phyloP scores from a whole-genome alignment of 306 rosid genomes.

The Pyrus betulifolia region DNA sequence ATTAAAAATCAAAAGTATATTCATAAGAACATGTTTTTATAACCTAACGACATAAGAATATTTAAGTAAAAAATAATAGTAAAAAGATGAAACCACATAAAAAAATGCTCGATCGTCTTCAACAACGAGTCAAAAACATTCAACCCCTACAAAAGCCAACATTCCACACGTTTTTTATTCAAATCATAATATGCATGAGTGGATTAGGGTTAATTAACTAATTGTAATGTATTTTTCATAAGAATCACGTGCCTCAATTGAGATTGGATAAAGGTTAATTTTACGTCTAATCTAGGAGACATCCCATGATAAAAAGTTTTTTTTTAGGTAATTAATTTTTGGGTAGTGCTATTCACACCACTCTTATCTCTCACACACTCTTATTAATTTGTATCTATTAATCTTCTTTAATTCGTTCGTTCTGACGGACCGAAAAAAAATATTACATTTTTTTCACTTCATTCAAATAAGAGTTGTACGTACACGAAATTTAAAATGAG shows the following conservation, averaged over 20 bases:
- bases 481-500: too few species aligned
- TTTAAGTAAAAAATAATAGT: background rate
- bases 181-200: background rate
- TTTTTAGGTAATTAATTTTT: background rate
- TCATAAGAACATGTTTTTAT: too few species aligned
- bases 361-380: too few species aligned
- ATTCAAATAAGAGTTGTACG: too few species aligned
- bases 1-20: too few species aligned
- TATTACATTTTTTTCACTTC: too few species aligned
- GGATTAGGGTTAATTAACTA: background rate
- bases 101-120: background rate
- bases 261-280: background rate
- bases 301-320: background rate
- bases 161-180: background rate
- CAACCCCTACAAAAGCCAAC: background rate
- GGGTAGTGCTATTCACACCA: too few species aligned
- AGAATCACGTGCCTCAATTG: constrained; percentile 12
- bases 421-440: too few species aligned
- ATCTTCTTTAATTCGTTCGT: too few species aligned
- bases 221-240: background rate
- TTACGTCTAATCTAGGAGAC: background rate
- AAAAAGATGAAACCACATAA: background rate
- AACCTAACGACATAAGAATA: too few species aligned
- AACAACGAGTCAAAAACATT: background rate
- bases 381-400: too few species aligned